Evolutionary conservation across 495 filamentous ascomycete species (phyloP), one percentile per base, ranked within the genome.

Genomic region (Xylaria sp.): DNA sequence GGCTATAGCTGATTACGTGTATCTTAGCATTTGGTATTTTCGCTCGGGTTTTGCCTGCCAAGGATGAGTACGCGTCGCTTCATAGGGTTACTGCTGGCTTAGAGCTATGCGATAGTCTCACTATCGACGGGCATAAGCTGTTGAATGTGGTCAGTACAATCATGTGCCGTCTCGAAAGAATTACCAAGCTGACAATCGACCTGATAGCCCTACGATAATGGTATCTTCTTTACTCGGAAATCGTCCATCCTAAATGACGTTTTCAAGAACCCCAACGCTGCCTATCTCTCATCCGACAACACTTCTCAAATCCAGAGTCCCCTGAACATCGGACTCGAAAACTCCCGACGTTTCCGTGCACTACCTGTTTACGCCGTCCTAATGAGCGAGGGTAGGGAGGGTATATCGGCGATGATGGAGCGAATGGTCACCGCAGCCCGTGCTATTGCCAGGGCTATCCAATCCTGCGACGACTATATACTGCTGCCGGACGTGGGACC

Each of bases 291-390:
- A 6, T 74, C 88, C 11, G 76, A 76, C 17, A 80, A 73, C 26
- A 63, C 74, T 17, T 67, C 82, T 14, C 74, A 75, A 1, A 92
- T 97, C 70, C 90, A 88, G 26, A 95, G 93, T 40, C 95, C 95
- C 0, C 82, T 97, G 19, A 95, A 97, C 80, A 90, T 95, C 67
- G 93, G 94, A 26, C 80, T 98, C 29, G 95, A 97, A 74, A 98
- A 98, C 77, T 97, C 94, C 7, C 88, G 94, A 48, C 90, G 95
- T 19, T 97, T 98, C 82, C 88, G 95, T 61, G 95, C 94, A 0
- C 82, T 97, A 24, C 95, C 95, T 0, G 93, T 94, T 5, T 97
- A 97, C 73, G 91, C 94, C 12, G 90, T 90, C 0, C 84, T 97
- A 0, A 73, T 90, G n/a, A 89, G 90, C 44, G 92, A 96, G 70